Conservation (phyloP, 2,329 filamentous ascomycete species). For the Beauveria asiatica region DNA sequence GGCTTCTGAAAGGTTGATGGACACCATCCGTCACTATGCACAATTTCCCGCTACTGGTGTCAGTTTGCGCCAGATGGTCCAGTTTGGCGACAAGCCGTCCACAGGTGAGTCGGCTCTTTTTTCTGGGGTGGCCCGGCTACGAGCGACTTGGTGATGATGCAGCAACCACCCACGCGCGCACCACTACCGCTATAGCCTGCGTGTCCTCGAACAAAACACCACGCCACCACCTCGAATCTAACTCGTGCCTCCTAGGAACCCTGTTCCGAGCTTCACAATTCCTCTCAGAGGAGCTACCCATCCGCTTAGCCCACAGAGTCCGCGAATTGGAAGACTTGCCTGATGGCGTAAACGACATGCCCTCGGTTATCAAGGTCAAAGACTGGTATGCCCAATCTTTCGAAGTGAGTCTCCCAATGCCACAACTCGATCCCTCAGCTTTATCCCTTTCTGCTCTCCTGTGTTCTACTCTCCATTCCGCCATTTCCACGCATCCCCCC, state of each 20-base stretch:
- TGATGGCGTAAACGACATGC: constrained; percentile 96
- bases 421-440: not conserved
- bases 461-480: not conserved
- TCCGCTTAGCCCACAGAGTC: constrained; percentile 90
- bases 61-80: constrained; percentile 96
- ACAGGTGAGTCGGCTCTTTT: constrained; percentile 51
- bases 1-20: constrained; percentile 82
- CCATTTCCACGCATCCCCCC: too few species aligned
- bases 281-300: constrained; percentile 94
- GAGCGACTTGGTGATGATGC: constrained; percentile 51
- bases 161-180: not conserved
- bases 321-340: constrained; percentile 87
- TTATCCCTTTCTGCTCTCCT: too few species aligned
- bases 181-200: not conserved
- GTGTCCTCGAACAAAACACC: not conserved
- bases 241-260: constrained; percentile 53
- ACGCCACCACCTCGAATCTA: not conserved
- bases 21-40: constrained; percentile 94
- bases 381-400: constrained; percentile 99
- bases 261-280: constrained; percentile 97
- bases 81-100: constrained; percentile 91
- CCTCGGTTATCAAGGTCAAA: constrained; percentile 86
- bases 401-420: constrained; percentile 55
- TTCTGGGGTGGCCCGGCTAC: too few species aligned
- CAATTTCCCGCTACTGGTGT: constrained; percentile 94